phyloP scores from a whole-genome alignment of 2,329 filamentous ascomycete genomes.

The Colletotrichum graminicola region DNA sequence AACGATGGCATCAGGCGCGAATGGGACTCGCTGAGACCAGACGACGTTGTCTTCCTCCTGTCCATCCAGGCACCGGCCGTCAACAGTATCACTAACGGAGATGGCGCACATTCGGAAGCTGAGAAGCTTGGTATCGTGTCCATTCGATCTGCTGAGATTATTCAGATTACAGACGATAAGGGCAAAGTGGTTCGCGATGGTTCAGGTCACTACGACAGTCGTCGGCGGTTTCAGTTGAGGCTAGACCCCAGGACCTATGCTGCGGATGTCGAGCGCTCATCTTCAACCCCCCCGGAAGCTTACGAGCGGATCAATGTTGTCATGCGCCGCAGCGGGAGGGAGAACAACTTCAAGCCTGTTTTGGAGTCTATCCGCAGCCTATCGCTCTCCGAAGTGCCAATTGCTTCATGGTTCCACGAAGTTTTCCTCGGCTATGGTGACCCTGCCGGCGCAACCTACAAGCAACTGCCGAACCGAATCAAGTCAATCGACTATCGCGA shows the following conservation, averaged over 20 bases:
- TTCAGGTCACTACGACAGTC: slow-evolving; percentile 71
- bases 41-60: slow-evolving; percentile 91
- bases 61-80: slow-evolving; percentile 74
- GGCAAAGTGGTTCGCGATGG: slow-evolving; percentile 78
- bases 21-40: slow-evolving; percentile 89
- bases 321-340: slow-evolving; percentile 83
- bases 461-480: slow-evolving; percentile 81
- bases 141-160: slow-evolving; percentile 85
- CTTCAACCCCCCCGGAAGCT: slow-evolving; percentile 78
- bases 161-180: slow-evolving; percentile 88
- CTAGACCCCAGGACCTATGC: slow-evolving; percentile 85
- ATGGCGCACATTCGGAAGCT: slow-evolving; percentile 58
- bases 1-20: slow-evolving; percentile 81
- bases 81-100: slow-evolving; percentile 66
- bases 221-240: slow-evolving; percentile 81
- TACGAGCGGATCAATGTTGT: slow-evolving; percentile 90
- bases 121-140: slow-evolving; percentile 76
- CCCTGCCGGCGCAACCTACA: slow-evolving; percentile 87
- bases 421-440: slow-evolving; percentile 98
- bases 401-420: slow-evolving; percentile 94
- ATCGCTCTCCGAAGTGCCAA: slow-evolving; percentile 84
- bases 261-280: slow-evolving; percentile 75
- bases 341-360: slow-evolving; percentile 97
- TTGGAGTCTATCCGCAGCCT: slow-evolving; percentile 91
- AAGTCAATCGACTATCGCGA: slow-evolving; percentile 90